Conservation (phyloP, 345 rosid genomes). For the Linum tenue region DNA sequence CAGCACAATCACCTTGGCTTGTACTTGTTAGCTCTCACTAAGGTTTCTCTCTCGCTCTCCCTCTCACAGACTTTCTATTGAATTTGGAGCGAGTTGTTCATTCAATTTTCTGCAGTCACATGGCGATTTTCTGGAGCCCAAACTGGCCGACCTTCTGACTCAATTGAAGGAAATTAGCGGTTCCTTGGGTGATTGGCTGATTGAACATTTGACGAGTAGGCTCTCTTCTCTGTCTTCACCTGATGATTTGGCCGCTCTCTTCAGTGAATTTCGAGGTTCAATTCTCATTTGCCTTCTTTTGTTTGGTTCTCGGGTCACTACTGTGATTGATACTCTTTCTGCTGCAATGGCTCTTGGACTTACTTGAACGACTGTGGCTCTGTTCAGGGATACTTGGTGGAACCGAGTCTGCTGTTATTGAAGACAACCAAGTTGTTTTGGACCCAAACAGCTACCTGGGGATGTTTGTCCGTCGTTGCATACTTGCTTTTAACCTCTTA, state of each 20-base stretch:
- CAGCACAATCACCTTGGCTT: constrained; percentile 89
- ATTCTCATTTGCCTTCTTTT: background rate
- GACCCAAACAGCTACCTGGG: constrained; percentile 82
- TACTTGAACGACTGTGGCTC: background rate
- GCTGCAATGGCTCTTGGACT: background rate
- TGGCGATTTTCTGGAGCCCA: constrained; percentile 77
- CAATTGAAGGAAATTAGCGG: constrained; percentile 64
- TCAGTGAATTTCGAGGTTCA: constrained; percentile 70
- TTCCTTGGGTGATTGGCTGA: constrained; percentile 52
- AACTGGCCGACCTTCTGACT: constrained; percentile 53
- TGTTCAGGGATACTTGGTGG: constrained; percentile 62
- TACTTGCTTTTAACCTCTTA: constrained; percentile 67
- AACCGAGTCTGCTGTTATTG: constrained; percentile 51
- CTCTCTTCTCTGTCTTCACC: constrained; percentile 61
- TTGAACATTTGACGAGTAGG: constrained; percentile 52
- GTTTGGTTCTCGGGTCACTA: background rate
- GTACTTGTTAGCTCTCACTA: constrained; percentile 66
- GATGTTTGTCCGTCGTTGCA: constrained; percentile 80
- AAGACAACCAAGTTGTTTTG: constrained; percentile 72
- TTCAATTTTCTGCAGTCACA: constrained; percentile 44
- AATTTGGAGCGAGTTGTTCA: background rate
- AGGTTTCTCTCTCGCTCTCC: constrained; percentile 31
- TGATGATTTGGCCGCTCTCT: constrained; percentile 74
- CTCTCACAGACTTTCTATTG: background rate
- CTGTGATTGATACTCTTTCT: too few relatives aligned